Base-by-base conservation (phyloP, 2,329 filamentous ascomycete genomes). In the Claviceps spartinae region DNA sequence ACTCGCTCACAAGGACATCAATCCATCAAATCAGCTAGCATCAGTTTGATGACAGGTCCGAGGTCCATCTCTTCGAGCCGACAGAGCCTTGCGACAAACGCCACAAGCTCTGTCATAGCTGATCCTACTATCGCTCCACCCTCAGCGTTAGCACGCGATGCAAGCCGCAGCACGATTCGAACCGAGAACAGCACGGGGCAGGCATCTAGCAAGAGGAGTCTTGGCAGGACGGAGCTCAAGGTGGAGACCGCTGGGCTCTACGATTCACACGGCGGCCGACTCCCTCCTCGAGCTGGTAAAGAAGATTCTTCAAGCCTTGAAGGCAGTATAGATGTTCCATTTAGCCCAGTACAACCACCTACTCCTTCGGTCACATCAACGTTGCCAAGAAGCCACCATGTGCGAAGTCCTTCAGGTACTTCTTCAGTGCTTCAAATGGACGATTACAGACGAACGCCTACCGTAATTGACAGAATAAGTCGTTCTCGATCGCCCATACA, bases 391-490 rank as follows among this genome's bases (percentile, higher is more conserved):
- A 60, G 62, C 8, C 64, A 52, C 26, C 52, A 64, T 54, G 57
- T 59, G n/a, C 62, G 66, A 40, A 67, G 59, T 24, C 58, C 62
- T 18, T 71, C 69, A 8, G 58, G 59, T 1, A 58, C 62, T 14
- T 68, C 69, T 4, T 66, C 67, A 4, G 54, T 69, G 50, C 54
- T 69, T 8, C 65, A 65, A 2, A 65, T 67, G 1, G 64, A 68
- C 30, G 71, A 73, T 7, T 58, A 67, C 40, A 61, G 68, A 56
- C 64, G 73, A 62, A 65, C 71, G 54, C 69, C 80, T 1, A 70
- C 72, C 2, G 72, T 79, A 4, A 78, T 80, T 52, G 72, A 78
- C 58, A 74, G 74, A n/a, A 77, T 80, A 47, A 75, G 69, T 54
- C 69, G 69, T 8, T 69, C 74, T 8, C 68, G 68, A 34, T 69